Conservation (phyloP, 2,329 filamentous ascomycete genomes). For the Epichloe amarillans region DNA sequence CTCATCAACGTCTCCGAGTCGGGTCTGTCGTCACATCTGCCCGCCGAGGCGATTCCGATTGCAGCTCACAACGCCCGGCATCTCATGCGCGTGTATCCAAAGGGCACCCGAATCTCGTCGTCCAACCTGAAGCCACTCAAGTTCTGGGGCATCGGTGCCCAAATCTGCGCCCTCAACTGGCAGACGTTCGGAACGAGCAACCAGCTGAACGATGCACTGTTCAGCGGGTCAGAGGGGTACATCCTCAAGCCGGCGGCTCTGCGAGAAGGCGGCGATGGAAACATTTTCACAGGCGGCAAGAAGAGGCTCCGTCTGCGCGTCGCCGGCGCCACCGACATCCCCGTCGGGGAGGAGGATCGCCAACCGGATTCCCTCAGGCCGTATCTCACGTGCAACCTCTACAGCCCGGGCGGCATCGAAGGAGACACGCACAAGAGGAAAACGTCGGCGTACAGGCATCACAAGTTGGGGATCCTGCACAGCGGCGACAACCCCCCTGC, state of each 20-base stretch:
- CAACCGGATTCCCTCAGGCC: constrained; percentile 43
- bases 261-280: constrained; percentile 40
- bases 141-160: constrained; percentile 55
- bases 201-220: constrained; percentile 56
- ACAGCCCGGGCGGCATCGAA: constrained; percentile 40
- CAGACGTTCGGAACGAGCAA: constrained; percentile 53
- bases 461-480: constrained; percentile 42
- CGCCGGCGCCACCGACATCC: constrained; percentile 49
- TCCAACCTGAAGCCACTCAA: constrained; percentile 48
- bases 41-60: constrained; percentile 32
- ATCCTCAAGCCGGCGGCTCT: constrained; percentile 51
- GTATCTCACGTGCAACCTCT: constrained; percentile 51
- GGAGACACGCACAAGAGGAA: constrained; percentile 44
- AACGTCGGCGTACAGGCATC: constrained; percentile 46
- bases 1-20: constrained; percentile 58
- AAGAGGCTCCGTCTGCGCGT: constrained; percentile 43
- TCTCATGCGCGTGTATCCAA: constrained; percentile 58
- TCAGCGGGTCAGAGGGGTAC: constrained; percentile 50
- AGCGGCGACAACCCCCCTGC: constrained; percentile 43
- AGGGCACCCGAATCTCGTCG: constrained; percentile 55
- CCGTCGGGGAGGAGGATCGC: constrained; percentile 33
- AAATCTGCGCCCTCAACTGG: constrained; percentile 59
- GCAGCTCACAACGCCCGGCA: constrained; percentile 48
- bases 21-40: constrained; percentile 39
- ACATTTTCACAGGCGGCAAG: constrained; percentile 29